These are phyloP conservation scores for Bruguiera gymnorhiza DNA, from an alignment of 345 rosid species.

Conservation along the genomic window DNA sequence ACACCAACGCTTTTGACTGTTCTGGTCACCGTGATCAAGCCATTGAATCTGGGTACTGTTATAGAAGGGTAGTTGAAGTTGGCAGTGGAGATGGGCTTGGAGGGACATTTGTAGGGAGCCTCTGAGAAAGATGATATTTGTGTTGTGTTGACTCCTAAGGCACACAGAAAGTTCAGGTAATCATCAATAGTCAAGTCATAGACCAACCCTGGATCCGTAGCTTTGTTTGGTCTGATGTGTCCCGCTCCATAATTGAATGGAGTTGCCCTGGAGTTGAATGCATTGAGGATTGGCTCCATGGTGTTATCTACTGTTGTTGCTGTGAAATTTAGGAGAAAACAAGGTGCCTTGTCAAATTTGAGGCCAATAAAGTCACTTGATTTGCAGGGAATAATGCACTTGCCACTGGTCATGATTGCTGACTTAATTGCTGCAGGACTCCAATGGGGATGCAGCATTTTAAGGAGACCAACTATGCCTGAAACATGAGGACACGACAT, in stretches of 20 bases:
- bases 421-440: slow-evolving; percentile 28
- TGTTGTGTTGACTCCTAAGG: too few relatives aligned
- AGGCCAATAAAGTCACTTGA: background rate
- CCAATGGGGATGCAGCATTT: slow-evolving; percentile 26
- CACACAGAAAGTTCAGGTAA: background rate
- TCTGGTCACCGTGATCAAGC: too few relatives aligned
- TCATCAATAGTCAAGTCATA: slow-evolving; percentile 25
- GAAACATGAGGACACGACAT: slow-evolving; percentile 38
- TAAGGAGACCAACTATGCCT: slow-evolving; percentile 29
- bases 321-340: slow-evolving; percentile 1
- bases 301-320: slow-evolving; percentile 21
- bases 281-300: slow-evolving; percentile 17
- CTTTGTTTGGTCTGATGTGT: slow-evolving; percentile 22
- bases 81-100: too few relatives aligned
- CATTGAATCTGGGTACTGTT: too few relatives aligned
- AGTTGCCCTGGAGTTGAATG: slow-evolving; percentile 6
- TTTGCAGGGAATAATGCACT: background rate
- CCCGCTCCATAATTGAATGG: slow-evolving; percentile 31
- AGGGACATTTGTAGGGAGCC: too few relatives aligned
- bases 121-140: too few relatives aligned
- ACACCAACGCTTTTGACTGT: too few relatives aligned
- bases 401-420: slow-evolving; percentile 29
- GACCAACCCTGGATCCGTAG: slow-evolving; percentile 30
- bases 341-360: background rate
- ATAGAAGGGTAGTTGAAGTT: too few relatives aligned